Conservation (phyloP, 306 rosid species). For the Gillenia trifoliata region DNA sequence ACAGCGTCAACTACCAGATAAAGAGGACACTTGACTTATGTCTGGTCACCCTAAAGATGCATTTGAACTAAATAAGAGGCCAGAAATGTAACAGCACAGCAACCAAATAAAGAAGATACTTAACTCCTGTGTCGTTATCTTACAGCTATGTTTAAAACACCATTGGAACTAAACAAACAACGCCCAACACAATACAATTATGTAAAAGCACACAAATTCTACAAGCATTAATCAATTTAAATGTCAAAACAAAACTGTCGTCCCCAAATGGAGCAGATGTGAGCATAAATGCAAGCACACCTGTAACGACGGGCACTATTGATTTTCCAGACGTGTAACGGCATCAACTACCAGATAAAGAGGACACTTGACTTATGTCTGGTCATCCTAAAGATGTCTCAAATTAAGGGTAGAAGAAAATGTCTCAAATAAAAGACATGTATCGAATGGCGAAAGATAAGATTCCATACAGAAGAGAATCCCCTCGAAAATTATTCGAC, state of each 20-base stretch:
- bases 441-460: conserved; percentile 34
- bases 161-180: background rate
- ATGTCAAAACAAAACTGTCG: too few species aligned
- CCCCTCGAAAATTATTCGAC: conserved; percentile 27
- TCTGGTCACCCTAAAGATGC: conserved; percentile 15
- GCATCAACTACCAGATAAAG: conserved; percentile 14
- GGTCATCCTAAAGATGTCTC: background rate
- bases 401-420: conserved; percentile 26
- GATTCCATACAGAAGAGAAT: conserved; percentile 24
- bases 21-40: conserved; percentile 30
- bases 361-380: conserved; percentile 30
- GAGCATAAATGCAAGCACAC: conserved; percentile 29
- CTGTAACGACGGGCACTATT: conserved; percentile 39
- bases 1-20: conserved; percentile 21
- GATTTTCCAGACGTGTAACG: conserved; percentile 40
- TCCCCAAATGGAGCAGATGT: conserved; percentile 42
- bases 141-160: background rate
- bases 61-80: too few species aligned
- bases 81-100: too few species aligned
- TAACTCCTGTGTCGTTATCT: conserved; percentile 20
- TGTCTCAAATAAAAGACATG: background rate
- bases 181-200: background rate
- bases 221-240: background rate
- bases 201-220: background rate
- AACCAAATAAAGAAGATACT: conserved; percentile 16